Percentiles rank a stretch among this genome's conserved stretches.
These are phyloP conservation scores for Hypoxylon crocopeplum DNA, from an alignment of 495 filamentous ascomycete species.

Conservation along the genomic window DNA sequence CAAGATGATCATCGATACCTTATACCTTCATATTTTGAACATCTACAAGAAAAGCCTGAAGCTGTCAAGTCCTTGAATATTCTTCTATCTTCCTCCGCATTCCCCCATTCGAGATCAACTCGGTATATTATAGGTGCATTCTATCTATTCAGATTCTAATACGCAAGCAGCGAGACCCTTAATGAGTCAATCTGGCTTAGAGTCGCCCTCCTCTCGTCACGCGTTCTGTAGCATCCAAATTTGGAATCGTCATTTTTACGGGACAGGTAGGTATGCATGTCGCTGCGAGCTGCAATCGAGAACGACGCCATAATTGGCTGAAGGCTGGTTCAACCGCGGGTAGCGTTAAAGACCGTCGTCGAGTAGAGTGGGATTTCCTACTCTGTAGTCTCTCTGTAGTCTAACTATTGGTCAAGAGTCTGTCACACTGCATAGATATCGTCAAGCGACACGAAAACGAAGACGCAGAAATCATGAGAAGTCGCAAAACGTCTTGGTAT, in stretches of 20 bases:
- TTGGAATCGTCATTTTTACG: conserved; percentile 26
- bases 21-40: too few relatives aligned
- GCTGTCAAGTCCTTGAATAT: too few relatives aligned
- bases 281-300: conserved; percentile 35
- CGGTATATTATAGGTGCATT: too few relatives aligned
- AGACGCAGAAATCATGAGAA: conserved; percentile 12
- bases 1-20: too few relatives aligned
- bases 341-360: conserved; percentile 29
- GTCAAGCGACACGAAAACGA: conserved; percentile 34
- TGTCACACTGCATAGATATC: conserved; percentile 34
- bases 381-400: not conserved
- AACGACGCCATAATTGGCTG: conserved; percentile 27
- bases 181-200: conserved; percentile 21
- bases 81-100: too few relatives aligned
- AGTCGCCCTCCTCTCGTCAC: conserved; percentile 21
- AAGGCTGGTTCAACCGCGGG: conserved; percentile 28
- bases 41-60: too few relatives aligned
- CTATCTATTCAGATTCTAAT: not conserved
- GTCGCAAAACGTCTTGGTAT: too few relatives aligned
- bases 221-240: conserved; percentile 24
- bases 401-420: conserved; percentile 19
- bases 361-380: conserved; percentile 21
- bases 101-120: too few relatives aligned
- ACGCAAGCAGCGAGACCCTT: not conserved
- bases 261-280: conserved; percentile 29